Percentiles rank a stretch among this genome's conserved stretches.
Evolutionary conservation across 495 filamentous ascomycete species (phyloP).

Genomic region (Talaromyces thailandensis): DNA sequence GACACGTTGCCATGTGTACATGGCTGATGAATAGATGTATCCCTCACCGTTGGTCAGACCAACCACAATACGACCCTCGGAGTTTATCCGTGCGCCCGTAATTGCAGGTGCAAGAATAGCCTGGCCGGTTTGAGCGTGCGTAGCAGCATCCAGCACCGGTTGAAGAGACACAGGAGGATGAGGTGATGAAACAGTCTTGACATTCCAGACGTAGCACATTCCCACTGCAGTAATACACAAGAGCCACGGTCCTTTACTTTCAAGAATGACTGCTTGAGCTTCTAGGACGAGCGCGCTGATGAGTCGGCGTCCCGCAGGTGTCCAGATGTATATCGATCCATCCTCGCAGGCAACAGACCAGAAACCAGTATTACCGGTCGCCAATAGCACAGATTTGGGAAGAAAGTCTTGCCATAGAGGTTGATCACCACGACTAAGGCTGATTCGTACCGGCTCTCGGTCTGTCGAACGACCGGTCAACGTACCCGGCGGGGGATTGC

Average conservation of each 20-base stretch:
- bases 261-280: constrained; percentile 86
- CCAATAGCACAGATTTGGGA: constrained; percentile 69
- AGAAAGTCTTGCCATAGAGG: constrained; percentile 90
- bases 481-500: constrained; percentile 54
- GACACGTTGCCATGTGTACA: constrained; percentile 91
- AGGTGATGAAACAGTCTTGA: constrained; percentile 71
- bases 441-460: constrained; percentile 75
- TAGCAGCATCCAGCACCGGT: constrained; percentile 80
- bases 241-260: constrained; percentile 81
- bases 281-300: constrained; percentile 79
- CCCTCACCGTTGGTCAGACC: constrained; percentile 90
- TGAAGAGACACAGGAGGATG: constrained; percentile 88
- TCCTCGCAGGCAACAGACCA: constrained; percentile 94
- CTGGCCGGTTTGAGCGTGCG: constrained; percentile 57
- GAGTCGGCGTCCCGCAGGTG: constrained; percentile 81
- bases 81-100: constrained; percentile 85
- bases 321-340: constrained; percentile 88
- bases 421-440: constrained; percentile 72
- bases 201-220: constrained; percentile 89
- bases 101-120: constrained; percentile 68
- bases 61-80: constrained; percentile 70
- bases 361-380: constrained; percentile 81
- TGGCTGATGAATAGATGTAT: constrained; percentile 69
- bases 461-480: constrained; percentile 48
- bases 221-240: constrained; percentile 83